These are phyloP conservation scores for Podila horticola DNA, from an alignment of 192 early-diverging fungal genomes.

Conservation along the genomic window DNA sequence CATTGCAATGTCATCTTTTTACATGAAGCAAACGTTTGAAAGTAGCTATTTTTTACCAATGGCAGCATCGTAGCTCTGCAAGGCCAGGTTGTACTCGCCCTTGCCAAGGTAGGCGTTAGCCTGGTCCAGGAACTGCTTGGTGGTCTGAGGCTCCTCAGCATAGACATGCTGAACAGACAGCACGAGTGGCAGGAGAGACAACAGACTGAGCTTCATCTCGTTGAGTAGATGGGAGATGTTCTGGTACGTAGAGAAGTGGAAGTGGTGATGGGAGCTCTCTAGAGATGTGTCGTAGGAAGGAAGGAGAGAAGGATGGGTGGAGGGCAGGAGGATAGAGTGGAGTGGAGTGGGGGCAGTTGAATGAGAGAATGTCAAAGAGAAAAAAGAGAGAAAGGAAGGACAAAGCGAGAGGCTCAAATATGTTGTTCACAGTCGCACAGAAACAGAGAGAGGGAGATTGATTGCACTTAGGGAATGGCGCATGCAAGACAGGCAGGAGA, in stretches of 20 bases:
- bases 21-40: not conserved
- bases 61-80: conserved; percentile 70
- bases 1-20: not conserved
- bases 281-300: not conserved
- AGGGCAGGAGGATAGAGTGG: not conserved
- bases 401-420: not conserved
- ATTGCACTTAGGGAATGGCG: not conserved
- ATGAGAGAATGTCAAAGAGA: not conserved
- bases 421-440: not conserved
- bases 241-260: not conserved
- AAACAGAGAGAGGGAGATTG: not conserved
- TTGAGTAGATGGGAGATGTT: not conserved
- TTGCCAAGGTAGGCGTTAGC: conserved; percentile 49
- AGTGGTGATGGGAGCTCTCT: not conserved
- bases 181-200: conserved; percentile 36
- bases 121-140: conserved; percentile 56
- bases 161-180: conserved; percentile 30
- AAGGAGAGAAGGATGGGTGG: not conserved
- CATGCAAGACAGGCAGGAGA: not conserved
- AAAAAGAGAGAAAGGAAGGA: not conserved
- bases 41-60: conserved; percentile 55
- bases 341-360: not conserved
- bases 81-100: conserved; percentile 67
- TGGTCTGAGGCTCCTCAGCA: conserved; percentile 38
- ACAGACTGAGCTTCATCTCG: conserved; percentile 39